These are phyloP conservation scores for Candida montana DNA, from an alignment of 805 yeast genomes.

Conservation along the genomic window DNA sequence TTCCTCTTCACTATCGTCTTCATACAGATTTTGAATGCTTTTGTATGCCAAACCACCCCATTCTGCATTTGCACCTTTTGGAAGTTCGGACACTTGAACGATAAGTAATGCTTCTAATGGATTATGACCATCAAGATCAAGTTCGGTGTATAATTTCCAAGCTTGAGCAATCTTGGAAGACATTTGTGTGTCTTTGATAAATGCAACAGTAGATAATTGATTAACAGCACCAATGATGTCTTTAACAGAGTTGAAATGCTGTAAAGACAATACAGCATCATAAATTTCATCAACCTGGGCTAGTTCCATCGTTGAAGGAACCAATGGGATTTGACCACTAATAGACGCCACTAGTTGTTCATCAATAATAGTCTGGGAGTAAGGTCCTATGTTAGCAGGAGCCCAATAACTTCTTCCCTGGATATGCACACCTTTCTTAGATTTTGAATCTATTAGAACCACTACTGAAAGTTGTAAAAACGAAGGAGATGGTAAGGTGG, in stretches of 20 bases:
- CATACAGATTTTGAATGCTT: constrained; percentile 30
- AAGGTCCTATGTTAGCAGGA: constrained; percentile 96
- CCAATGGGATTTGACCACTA: constrained; percentile 89
- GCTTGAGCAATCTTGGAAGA: constrained; percentile 30
- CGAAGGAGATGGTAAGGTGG: constrained; percentile 36
- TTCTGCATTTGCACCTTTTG: constrained; percentile 61
- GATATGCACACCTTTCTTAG: constrained; percentile 74
- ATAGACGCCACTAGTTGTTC: constrained; percentile 47
- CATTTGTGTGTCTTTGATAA: constrained; percentile 34
- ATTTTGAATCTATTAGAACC: constrained; percentile 30
- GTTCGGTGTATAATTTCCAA: constrained; percentile 42
- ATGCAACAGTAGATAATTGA: constrained; percentile 50
- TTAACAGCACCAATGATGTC: constrained; percentile 42
- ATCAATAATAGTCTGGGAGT: constrained; percentile 75
- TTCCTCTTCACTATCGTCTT: constrained; percentile 38
- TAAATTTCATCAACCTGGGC: constrained; percentile 18
- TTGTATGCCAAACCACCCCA: constrained; percentile 65
- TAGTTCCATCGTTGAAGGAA: constrained; percentile 66
- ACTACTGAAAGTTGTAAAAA: constrained; percentile 58
- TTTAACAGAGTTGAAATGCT: constrained; percentile 66
- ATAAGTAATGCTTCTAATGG: constrained; percentile 35
- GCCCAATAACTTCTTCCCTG: constrained; percentile 97
- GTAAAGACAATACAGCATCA: constrained; percentile 57
- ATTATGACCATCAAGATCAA: constrained; percentile 20
- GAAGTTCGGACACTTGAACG: constrained; percentile 53